phyloP scores from a whole-genome alignment of 2,329 filamentous ascomycete genomes.

The Periglandula ipomoeae region DNA sequence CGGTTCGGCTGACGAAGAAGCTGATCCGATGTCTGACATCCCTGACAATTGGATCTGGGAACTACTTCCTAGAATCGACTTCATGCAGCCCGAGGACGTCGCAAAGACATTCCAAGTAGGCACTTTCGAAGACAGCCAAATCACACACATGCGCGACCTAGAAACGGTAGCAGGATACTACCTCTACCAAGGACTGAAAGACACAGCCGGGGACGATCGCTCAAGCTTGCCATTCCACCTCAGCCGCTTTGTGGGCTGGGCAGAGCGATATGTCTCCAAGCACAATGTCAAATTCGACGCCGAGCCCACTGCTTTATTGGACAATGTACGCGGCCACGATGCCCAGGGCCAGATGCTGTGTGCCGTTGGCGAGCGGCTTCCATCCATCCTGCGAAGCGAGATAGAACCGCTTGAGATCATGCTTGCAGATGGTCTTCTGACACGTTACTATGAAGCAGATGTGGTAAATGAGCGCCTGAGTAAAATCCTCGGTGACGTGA shows the following conservation, averaged over 20 bases:
- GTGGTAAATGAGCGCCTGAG: neutral
- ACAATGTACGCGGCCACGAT: neutral
- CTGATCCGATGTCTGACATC: constrained; percentile 12
- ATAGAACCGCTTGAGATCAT: constrained; percentile 19
- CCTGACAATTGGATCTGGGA: constrained; percentile 16
- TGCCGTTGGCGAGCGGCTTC: constrained; percentile 14
- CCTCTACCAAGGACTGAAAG: constrained; percentile 13
- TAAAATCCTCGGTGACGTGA: neutral
- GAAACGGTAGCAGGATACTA: constrained; percentile 13
- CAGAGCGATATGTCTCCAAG: constrained; percentile 4
- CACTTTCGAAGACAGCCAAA: constrained; percentile 15
- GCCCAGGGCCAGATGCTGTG: constrained; percentile 17
- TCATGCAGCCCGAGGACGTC: constrained; percentile 14
- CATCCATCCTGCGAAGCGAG: constrained; percentile 15
- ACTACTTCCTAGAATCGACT: constrained; percentile 14
- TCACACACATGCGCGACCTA: constrained; percentile 13
- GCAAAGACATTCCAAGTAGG: constrained; percentile 17
- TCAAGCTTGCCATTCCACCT: constrained; percentile 15
- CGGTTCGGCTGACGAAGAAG: constrained; percentile 4
- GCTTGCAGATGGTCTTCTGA: constrained; percentile 18
- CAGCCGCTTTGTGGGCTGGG: constrained; percentile 12
- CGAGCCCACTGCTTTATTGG: constrained; percentile 2
- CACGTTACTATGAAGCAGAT: constrained; percentile 10
- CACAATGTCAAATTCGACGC: constrained; percentile 5
- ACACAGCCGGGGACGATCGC: constrained; percentile 12